These are phyloP conservation scores for Euphorbia corollata DNA, from an alignment of 441 rosid species.

Conservation along the genomic window DNA sequence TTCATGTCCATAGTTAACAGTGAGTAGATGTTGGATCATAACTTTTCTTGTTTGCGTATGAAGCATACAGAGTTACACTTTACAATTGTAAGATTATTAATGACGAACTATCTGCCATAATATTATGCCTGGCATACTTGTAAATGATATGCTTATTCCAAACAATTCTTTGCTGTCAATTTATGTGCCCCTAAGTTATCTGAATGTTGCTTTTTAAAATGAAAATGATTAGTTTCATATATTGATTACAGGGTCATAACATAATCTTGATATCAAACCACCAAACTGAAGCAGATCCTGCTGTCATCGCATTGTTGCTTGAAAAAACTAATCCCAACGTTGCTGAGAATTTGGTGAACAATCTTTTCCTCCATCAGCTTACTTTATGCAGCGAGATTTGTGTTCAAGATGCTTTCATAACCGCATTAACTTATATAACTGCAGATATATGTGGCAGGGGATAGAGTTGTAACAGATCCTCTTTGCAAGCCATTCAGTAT, in stretches of 20 bases:
- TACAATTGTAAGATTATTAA: conserved; percentile 3
- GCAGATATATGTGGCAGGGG: conserved; percentile 91
- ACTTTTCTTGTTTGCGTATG: no score
- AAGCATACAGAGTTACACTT: no score
- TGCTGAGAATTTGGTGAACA: conserved; percentile 69
- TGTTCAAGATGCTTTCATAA: conserved; percentile 23
- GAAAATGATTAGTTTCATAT: conserved; percentile 8
- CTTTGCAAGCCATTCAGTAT: conserved; percentile 97
- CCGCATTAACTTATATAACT: conserved; percentile 21
- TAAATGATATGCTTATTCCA: neutral
- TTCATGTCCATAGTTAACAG: neutral
- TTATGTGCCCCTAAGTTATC: neutral
- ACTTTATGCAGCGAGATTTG: conserved; percentile 16
- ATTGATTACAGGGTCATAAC: conserved; percentile 75
- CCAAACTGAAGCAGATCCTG: conserved; percentile 99
- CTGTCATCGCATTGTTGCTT: conserved; percentile 73
- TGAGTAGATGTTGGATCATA: no score
- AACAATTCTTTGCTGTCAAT: neutral
- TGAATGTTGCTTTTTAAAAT: neutral
- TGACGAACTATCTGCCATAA: neutral
- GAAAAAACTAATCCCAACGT: conserved; percentile 59
- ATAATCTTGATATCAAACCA: conserved; percentile 86
- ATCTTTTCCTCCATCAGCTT: conserved; percentile 19
- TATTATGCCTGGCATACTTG: neutral
- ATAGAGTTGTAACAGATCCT: conserved; percentile 92